A percentile compares a stretch with the other conserved stretches of the same genome.
Conservation (phyloP, 164 flowering plant species). For the Brasenia schreberi region DNA sequence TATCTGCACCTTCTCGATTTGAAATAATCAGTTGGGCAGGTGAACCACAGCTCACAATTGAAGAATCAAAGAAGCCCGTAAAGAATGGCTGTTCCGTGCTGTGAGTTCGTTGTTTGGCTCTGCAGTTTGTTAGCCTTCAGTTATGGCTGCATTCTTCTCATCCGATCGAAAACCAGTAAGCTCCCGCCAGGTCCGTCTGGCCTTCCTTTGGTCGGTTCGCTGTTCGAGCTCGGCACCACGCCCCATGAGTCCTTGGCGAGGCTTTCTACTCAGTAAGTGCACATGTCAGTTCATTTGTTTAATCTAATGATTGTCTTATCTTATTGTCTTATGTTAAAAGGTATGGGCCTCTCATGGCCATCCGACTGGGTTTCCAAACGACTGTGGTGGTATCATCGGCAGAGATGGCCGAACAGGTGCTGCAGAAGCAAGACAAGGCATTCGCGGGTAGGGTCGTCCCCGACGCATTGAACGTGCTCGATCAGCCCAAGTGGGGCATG, state of each 20-base stretch:
- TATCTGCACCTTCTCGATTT: not conserved
- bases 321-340: not conserved
- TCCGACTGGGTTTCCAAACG: conserved; percentile 15
- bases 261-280: not conserved
- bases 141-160: not conserved
- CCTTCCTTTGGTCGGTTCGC: not conserved
- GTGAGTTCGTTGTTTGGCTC: not conserved
- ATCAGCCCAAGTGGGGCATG: conserved; percentile 6
- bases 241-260: not conserved
- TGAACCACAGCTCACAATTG: not conserved
- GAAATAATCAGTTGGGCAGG: not conserved
- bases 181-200: not conserved
- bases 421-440: conserved; percentile 12
- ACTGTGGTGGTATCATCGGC: conserved; percentile 18
- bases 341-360: conserved; percentile 21
- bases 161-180: not conserved
- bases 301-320: too few species aligned
- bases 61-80: not conserved
- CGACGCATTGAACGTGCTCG: conserved; percentile 3
- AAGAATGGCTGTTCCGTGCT: not conserved
- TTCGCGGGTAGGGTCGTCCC: conserved; percentile 7
- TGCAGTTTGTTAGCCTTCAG: not conserved
- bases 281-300: too few species aligned
- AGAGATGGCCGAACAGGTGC: conserved; percentile 15
- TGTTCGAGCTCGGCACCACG: not conserved